Evolutionary conservation across 2,329 filamentous ascomycete species (phyloP).

Genomic region (Scleromitrula shiraiana): DNA sequence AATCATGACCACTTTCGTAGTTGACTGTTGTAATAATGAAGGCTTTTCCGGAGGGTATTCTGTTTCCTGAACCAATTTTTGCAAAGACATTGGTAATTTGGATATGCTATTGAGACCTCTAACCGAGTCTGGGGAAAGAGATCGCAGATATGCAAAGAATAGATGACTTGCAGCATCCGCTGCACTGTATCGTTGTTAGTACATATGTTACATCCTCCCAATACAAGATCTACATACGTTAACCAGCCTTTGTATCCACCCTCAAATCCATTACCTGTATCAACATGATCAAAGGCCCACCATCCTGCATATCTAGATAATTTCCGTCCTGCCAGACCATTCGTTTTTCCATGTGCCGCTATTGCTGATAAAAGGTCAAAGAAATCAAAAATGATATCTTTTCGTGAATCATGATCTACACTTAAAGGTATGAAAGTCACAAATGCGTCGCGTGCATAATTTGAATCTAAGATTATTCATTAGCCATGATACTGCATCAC

Average conservation of each 20-base stretch:
- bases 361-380: slow-evolving; percentile 89
- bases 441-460: slow-evolving; percentile 86
- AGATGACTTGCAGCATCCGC: slow-evolving; percentile 94
- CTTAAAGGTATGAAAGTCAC: slow-evolving; percentile 93
- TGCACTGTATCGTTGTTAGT: slow-evolving; percentile 46
- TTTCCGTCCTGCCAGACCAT: slow-evolving; percentile 88
- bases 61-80: slow-evolving; percentile 83
- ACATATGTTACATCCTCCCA: neutral
- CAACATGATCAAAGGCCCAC: slow-evolving; percentile 95
- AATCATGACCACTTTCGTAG: slow-evolving; percentile 91
- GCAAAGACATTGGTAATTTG: slow-evolving; percentile 78
- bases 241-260: slow-evolving; percentile 87
- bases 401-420: slow-evolving; percentile 76
- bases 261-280: slow-evolving; percentile 86
- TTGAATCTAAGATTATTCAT: slow-evolving; percentile 57
- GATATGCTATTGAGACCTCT: slow-evolving; percentile 71
- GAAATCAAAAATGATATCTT: slow-evolving; percentile 89
- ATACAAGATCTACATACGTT: slow-evolving; percentile 46
- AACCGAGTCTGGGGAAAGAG: slow-evolving; percentile 68
- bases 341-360: slow-evolving; percentile 85
- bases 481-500: neutral
- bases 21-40: slow-evolving; percentile 66
- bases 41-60: slow-evolving; percentile 85
- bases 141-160: slow-evolving; percentile 95
- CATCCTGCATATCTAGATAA: slow-evolving; percentile 91